Percentiles rank a stretch among this genome's conserved stretches.
These are phyloP conservation scores for Lachancea meyersii DNA, from an alignment of 805 yeast genomes.

Conservation along the genomic window DNA sequence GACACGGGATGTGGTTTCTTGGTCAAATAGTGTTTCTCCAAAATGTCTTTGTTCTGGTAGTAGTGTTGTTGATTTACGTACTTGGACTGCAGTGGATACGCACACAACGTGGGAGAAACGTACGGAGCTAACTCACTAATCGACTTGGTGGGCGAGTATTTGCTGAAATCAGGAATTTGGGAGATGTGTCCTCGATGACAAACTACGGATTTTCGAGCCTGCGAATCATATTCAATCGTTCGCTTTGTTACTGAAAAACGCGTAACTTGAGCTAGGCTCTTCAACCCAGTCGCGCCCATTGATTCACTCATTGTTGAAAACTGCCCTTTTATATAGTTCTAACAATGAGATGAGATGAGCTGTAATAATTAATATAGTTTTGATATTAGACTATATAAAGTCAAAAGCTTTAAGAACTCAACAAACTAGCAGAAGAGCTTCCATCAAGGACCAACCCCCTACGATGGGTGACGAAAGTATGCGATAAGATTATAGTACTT, in stretches of 20 bases:
- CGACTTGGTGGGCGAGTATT: constrained; percentile 31
- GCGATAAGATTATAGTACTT: too few relatives aligned
- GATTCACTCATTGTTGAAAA: not conserved
- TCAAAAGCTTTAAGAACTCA: too few relatives aligned
- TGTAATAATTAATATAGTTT: not conserved
- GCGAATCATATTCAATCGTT: not conserved
- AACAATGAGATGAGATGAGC: not conserved
- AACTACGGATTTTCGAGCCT: not conserved
- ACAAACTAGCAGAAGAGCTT: too few relatives aligned
- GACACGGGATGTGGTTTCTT: constrained; percentile 84
- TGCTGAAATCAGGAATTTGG: constrained; percentile 32
- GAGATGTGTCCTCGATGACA: constrained; percentile 17
- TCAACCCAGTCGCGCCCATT: not conserved
- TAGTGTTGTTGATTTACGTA: constrained; percentile 67
- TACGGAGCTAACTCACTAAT: constrained; percentile 34
- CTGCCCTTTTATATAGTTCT: not conserved
- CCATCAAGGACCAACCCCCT: not conserved
- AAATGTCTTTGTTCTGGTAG: constrained; percentile 48
- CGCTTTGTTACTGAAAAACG: not conserved
- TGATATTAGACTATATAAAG: too few relatives aligned
- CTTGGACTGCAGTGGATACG: constrained; percentile 39
- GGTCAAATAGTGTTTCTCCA: constrained; percentile 30
- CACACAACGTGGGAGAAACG: constrained; percentile 31
- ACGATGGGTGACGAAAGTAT: constrained; percentile 3
- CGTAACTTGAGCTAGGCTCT: not conserved